A percentile compares a stretch with the other conserved stretches of the same genome.
phyloP scores from a whole-genome alignment of 441 rosid species.

The Pelargonium australe region DNA sequence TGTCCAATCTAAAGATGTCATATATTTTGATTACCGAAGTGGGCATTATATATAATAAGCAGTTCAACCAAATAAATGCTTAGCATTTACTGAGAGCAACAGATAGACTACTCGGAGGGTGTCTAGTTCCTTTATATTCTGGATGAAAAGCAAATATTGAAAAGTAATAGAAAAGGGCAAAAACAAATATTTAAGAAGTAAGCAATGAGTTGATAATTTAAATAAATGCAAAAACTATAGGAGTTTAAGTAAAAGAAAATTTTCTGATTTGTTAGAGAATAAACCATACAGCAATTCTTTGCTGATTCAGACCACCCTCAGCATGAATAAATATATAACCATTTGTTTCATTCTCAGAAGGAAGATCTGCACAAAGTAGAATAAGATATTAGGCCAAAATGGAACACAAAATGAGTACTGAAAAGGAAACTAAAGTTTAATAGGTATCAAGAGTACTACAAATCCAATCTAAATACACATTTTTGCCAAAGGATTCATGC shows the following conservation, averaged over 20 bases:
- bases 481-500: not conserved
- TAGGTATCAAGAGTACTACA: not conserved
- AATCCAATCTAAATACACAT: not conserved
- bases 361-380: constrained; percentile 57
- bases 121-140: not conserved
- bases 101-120: not conserved
- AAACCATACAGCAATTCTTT: constrained; percentile 83
- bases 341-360: constrained; percentile 82
- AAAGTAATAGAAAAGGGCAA: not conserved
- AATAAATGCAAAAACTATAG: not conserved
- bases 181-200: not conserved
- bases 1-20: too few relatives aligned
- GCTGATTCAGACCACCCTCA: constrained; percentile 98
- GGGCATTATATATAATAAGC: too few relatives aligned
- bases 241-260: not conserved
- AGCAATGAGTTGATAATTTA: not conserved
- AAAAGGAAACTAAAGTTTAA: not conserved
- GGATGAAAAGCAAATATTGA: not conserved
- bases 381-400: constrained; percentile 15
- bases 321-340: constrained; percentile 97
- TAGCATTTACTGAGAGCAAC: not conserved
- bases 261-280: constrained; percentile 1
- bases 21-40: too few relatives aligned
- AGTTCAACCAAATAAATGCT: too few relatives aligned
- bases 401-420: constrained; percentile 7